Evolutionary conservation across 441 rosid genomes (phyloP), one percentile per base, ranked within the genome.

Genomic region (Euphorbia celastroides): DNA sequence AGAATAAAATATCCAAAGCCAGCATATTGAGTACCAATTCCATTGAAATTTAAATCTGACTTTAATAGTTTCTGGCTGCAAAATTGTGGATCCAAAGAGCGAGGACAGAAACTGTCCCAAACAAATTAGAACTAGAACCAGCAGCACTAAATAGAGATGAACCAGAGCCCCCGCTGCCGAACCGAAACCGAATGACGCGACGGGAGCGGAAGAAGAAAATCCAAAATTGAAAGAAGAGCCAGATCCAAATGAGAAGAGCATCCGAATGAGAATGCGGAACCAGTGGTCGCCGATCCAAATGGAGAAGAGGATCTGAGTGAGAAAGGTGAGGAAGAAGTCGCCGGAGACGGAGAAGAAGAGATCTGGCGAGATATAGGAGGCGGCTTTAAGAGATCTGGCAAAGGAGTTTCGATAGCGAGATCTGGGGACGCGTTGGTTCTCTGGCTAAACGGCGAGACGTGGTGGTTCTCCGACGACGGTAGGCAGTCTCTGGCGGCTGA

Each of bases 181-280:
- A 13, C 73, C 81, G 9, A 80, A 80, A 23, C 69, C 19, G 11
- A 83, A 70, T 27, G 66, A 57, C 9, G 55, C 25, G 16, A 57
- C 36, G 25, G 79, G 28, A 28, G 73, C 70, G 20, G 78, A 41
- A 17, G 89, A 62, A 5, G 72, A 80, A 72, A 42, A 38, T 25
- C 71, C 64, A 23, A 41, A 68, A 28, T 66, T 63, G 16, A 57
- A 36, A 6, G 80, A 52, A 25, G 74, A 5, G 26, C 70, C 19
- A 38, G 77, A 64, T 30, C 46, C 60, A 46, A 68, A 65, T 55
- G 73, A 44, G 8, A n/a, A n/a, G 88, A 74, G 68, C 88, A 74
- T 56, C 85, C 86, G 69, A 87, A 74, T 0, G 78, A 66, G 64
- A 75, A 75, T 12, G 73, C 75, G 38, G 84, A 56, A 25, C 46